These are phyloP conservation scores for Nigrospora oryzae DNA, from an alignment of 2,329 filamentous ascomycete species.

Conservation along the genomic window DNA sequence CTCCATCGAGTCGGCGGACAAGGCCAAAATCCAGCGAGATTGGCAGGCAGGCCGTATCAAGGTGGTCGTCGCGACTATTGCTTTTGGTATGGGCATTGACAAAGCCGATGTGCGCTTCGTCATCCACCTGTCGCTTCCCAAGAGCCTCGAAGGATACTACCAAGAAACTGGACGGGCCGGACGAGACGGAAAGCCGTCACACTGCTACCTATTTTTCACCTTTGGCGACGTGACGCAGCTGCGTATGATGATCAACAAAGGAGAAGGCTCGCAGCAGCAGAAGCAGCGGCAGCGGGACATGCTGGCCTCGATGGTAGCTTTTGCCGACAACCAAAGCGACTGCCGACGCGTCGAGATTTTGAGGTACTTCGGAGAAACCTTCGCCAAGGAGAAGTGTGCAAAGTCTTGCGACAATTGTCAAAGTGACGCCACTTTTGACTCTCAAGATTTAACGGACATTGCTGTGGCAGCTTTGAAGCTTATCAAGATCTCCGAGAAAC, in stretches of 20 bases:
- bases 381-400: constrained; percentile 62
- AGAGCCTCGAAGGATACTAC: constrained; percentile 95
- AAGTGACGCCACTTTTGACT: constrained; percentile 61
- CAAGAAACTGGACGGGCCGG: constrained; percentile 95
- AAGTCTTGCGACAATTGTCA: constrained; percentile 84
- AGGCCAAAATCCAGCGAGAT: constrained; percentile 60
- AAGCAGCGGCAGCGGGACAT: constrained; percentile 79
- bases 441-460: constrained; percentile 67
- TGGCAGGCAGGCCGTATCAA: constrained; percentile 79
- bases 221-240: constrained; percentile 69
- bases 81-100: constrained; percentile 99
- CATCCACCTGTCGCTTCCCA: constrained; percentile 85
- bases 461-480: constrained; percentile 64
- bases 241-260: constrained; percentile 74
- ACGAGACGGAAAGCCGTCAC: constrained; percentile 77
- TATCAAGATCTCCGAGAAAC: constrained; percentile 50
- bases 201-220: constrained; percentile 84
- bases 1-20: constrained; percentile 58
- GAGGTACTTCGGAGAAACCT: constrained; percentile 87
- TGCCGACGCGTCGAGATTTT: constrained; percentile 85
- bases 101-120: constrained; percentile 96
- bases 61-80: constrained; percentile 95
- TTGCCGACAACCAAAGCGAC: constrained; percentile 81
- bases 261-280: constrained; percentile 67
- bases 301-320: constrained; percentile 77